Evolutionary conservation across 2,329 filamentous ascomycete genomes (phyloP), one percentile per base, ranked within the genome.

Genomic region (Hypoxylon sp.): DNA sequence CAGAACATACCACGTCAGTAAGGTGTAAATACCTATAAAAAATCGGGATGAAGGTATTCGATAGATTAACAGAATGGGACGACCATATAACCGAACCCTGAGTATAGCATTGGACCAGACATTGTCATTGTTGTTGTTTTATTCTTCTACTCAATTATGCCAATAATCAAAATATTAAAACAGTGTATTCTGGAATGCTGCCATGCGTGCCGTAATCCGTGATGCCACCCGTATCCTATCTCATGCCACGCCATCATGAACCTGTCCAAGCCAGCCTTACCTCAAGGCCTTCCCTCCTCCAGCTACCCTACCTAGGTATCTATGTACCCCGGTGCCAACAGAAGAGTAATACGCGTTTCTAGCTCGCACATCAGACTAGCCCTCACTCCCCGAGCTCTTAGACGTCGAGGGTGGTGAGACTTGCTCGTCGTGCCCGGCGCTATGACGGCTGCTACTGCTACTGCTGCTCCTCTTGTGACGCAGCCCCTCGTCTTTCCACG

Each of bases 401-500:
- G 17, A 41, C 18, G 42, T 48, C 17, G 47, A 26, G n/a, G 45
- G 60, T 15, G 9, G 23, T 8, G 52, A 35, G 6, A 21, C 21
- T 3, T 26, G 15, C 41, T 31, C 41, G 5, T 9, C 24, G 3
- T 51, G 18, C 11, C 46, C 41, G 26, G 7, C 45, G 40, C 33
- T 50, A 21, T 42, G 40, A 23, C 55, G 48, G 40, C 43, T 56
- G 21, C 45, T 60, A 48, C 17, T 61, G 48, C 15, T 55, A 48
- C 48, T 10, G 17, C 48, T 40, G 53, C 55, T 37, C 51, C 20
- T 23, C 20, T 24, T 41, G n/a, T 4, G 20, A 55, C 26, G 54
- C 4, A 64, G 47, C 17, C 63, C 64, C 20, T 69, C 68, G 20
- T 70, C 62, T 40, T 63, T 67, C 69, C 67, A 69, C 11, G 67